Evolutionary conservation across 2,329 filamentous ascomycete species (phyloP), one percentile per base, ranked within the genome.

Genomic region (Pseudocercospora musae): DNA sequence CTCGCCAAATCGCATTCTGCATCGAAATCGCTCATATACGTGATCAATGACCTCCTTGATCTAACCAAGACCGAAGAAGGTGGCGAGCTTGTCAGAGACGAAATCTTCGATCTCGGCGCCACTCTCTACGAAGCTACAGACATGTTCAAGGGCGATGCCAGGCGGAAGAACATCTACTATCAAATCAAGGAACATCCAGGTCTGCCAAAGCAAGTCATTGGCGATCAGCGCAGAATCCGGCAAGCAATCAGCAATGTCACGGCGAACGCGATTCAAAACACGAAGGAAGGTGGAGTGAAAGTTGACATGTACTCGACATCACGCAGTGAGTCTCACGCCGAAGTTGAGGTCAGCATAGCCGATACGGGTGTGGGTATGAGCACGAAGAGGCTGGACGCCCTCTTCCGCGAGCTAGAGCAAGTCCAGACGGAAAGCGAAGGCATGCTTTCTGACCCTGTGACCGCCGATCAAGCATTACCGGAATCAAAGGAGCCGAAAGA

Each of bases 31-130:
- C 79, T 96, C 25, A 94, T 96, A 4, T 96, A 96, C 73, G 92
- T 96, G 9, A 96, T 96, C 78, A 96, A 96, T 67, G 92, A 96
- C 73, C 81, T 96, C 1, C 81, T 96, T 0, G 92, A 96, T 72
- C 79, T 96, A 29, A 96, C 93, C 0, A 95, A 96, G 72, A 89
- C 90, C 0, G 92, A 96, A 73, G 89, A 93, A 73, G 92, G 92
- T 0, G 88, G 89, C 53, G 84, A 87, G 1, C 78, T 96, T 3
- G 84, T 94, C 71, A 94, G 92, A 69, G 88, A 93, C 60, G 92
- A 96, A 71, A 78, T 88, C 0, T 92, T 96, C 55, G 87, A 96
- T 70, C 80, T 96, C 3, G 78, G 79, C 15, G 78, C 80, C 0
- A 94, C 90, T 1, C 81, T 96, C 2, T 80, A 80, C n/a, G 91